Percentiles rank a stretch among this genome's conserved stretches.
Conservation (phyloP, 169 alveolate genomes). For the Plasmodium gonderi region DNA sequence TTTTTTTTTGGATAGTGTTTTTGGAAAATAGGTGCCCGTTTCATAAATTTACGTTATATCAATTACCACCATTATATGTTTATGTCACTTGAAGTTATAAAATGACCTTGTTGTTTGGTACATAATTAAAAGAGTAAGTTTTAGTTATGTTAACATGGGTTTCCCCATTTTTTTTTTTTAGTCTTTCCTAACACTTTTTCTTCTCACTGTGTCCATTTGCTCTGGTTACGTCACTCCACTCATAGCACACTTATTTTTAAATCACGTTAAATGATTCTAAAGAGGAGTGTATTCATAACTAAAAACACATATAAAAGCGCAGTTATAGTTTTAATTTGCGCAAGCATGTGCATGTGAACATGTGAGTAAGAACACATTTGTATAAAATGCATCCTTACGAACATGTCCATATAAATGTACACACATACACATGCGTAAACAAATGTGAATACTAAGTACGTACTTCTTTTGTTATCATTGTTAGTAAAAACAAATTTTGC, state of each 20-base stretch:
- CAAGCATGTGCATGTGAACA: too few species aligned
- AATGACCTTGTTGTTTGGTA: constrained; percentile 47
- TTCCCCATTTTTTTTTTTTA: not conserved
- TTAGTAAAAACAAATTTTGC: constrained; percentile 44
- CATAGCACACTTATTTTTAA: not conserved
- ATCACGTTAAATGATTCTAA: not conserved
- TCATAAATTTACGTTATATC: constrained; percentile 4
- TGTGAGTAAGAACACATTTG: not conserved
- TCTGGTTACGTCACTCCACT: not conserved
- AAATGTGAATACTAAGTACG: constrained; percentile 15
- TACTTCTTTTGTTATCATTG: constrained; percentile 17
- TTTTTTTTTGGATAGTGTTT: not conserved
- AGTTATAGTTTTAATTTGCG: not conserved
- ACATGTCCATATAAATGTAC: not conserved
- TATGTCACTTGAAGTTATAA: constrained; percentile 20
- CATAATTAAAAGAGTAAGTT: constrained; percentile 22
- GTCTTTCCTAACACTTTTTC: not conserved
- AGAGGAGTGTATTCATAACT: not conserved
- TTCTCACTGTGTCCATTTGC: constrained; percentile 1
- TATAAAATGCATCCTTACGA: not conserved
- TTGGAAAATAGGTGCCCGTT: constrained; percentile 12
- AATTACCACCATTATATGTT: not conserved
- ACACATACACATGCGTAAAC: not conserved
- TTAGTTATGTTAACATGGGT: not conserved
- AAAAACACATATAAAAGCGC: not conserved